phyloP scores from a whole-genome alignment of 2,329 filamentous ascomycete genomes.

The Pseudogymnoascus sp. region DNA sequence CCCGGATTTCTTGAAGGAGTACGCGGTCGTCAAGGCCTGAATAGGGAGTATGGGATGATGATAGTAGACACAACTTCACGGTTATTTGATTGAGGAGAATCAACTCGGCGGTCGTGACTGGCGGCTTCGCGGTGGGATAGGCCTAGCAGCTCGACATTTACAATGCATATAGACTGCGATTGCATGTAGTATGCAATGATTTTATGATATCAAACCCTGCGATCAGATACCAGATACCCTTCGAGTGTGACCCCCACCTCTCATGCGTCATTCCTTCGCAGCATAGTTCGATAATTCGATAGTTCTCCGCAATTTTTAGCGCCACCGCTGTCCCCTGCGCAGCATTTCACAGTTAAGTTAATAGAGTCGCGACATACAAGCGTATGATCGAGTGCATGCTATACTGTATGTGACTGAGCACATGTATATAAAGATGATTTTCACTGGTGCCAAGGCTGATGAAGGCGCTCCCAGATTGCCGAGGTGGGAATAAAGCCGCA shows the following conservation, averaged over 20 bases:
- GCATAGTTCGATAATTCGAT: neutral
- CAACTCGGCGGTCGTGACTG: neutral
- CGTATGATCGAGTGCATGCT: neutral
- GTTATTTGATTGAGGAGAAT: neutral
- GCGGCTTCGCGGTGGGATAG: neutral
- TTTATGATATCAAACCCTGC: neutral
- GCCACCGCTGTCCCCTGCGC: neutral
- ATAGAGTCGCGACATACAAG: neutral
- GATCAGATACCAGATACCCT: neutral
- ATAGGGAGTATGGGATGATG: neutral
- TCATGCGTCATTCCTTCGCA: neutral
- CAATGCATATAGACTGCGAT: neutral
- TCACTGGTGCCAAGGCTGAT: neutral
- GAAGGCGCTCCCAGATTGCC: neutral
- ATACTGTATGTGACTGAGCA: neutral
- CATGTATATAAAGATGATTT: neutral
- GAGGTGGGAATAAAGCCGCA: neutral
- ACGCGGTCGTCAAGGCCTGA: slow-evolving; percentile 41
- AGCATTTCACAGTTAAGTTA: too few relatives aligned
- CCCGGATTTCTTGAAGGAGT: slow-evolving; percentile 72
- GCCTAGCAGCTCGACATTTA: neutral
- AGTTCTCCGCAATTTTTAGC: neutral
- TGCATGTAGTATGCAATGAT: neutral
- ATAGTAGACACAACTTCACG: neutral
- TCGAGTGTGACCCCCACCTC: neutral